Evolutionary conservation across 768 basidiomycete species (phyloP).

Genomic region (Trametes elegans): DNA sequence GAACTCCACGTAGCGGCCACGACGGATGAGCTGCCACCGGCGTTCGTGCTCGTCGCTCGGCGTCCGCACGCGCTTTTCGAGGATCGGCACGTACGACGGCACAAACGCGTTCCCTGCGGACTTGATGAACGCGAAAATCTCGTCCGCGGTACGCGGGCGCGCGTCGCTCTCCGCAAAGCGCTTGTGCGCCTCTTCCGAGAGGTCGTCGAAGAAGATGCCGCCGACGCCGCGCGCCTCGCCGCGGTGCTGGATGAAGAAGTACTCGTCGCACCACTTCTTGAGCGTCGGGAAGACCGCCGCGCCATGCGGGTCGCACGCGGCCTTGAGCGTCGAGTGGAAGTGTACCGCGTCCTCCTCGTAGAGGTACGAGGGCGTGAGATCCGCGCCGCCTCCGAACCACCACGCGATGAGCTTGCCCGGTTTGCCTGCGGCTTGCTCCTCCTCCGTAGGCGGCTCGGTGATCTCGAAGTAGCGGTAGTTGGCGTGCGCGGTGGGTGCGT

Average conservation of each 20-base stretch:
- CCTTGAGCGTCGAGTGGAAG: constrained; percentile 80
- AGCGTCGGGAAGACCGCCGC: constrained; percentile 67
- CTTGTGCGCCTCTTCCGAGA: constrained; percentile 63
- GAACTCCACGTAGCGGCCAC: constrained; percentile 91
- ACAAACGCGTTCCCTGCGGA: constrained; percentile 77
- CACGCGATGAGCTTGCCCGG: constrained; percentile 70
- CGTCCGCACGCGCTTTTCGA: constrained; percentile 53
- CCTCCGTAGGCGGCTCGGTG: constrained; percentile 44
- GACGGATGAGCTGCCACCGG: constrained; percentile 89
- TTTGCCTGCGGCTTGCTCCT: constrained; percentile 22
- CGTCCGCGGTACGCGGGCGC: constrained; percentile 58
- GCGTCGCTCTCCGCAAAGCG: constrained; percentile 45
- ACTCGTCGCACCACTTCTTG: constrained; percentile 98
- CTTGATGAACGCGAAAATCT: constrained; percentile 76
- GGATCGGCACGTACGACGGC: constrained; percentile 88
- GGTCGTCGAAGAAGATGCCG: constrained; percentile 96
- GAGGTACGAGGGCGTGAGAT: constrained; percentile 92
- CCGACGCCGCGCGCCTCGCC: constrained; percentile 86
- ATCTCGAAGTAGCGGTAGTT: constrained; percentile 99
- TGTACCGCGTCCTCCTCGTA: constrained; percentile 83
- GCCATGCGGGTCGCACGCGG: constrained; percentile 74
- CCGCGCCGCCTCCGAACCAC: constrained; percentile 99
- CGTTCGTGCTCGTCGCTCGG: constrained; percentile 65
- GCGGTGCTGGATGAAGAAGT: constrained; percentile 91
- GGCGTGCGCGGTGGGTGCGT: constrained; percentile 90